phyloP scores from a whole-genome alignment of 2,329 filamentous ascomycete genomes.

The Fusarium siculi region DNA sequence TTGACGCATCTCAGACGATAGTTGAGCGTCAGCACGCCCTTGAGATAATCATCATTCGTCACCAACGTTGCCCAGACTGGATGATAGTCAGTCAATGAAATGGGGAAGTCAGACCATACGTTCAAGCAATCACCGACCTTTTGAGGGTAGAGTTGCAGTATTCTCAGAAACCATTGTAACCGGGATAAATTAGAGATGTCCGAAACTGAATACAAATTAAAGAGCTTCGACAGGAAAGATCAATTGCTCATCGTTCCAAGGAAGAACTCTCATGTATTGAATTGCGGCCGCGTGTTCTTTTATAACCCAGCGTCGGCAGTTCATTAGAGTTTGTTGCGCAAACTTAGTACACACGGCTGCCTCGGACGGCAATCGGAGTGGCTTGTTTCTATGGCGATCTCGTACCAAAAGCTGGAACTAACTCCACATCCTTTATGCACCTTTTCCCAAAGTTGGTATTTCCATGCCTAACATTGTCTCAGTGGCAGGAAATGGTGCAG shows the following conservation, averaged over 20 bases:
- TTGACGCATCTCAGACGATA: constrained; percentile 9
- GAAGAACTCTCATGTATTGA: not conserved
- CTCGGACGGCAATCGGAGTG: not conserved
- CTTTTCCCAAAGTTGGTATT: not conserved
- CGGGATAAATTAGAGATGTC: not conserved
- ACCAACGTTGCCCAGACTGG: constrained; percentile 26
- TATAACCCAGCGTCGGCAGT: not conserved
- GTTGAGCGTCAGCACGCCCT: constrained; percentile 16
- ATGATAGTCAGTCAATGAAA: too few relatives aligned
- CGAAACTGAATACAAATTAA: not conserved
- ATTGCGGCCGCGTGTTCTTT: not conserved
- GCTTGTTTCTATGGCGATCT: not conserved
- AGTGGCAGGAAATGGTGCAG: not conserved
- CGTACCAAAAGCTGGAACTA: not conserved
- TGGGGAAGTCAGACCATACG: too few relatives aligned
- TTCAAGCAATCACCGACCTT: not conserved
- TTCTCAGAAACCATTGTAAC: not conserved
- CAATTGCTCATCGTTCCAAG: too few relatives aligned
- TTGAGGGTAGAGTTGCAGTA: not conserved
- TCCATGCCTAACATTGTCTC: not conserved
- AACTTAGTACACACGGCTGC: not conserved
- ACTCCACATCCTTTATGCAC: not conserved
- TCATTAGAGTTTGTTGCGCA: not conserved
- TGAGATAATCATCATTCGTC: constrained; percentile 11
- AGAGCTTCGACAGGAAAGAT: not conserved